A percentile compares a stretch with the other conserved stretches of the same genome.
Conservation (phyloP, 164 flowering plant species). For the grape (Vitis vinifera) region ASM3070453v1 NC_081819.1:22993501-22994000, state of each 20-base stretch:
- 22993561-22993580: too few relatives aligned
- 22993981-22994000: neutral
- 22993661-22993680: too few relatives aligned
- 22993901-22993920: constrained; percentile 33
- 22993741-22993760: constrained; percentile 39
- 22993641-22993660: too few relatives aligned
- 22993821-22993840: constrained; percentile 53
- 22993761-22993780: constrained; percentile 35
- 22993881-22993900: constrained; percentile 38
- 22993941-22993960: neutral
- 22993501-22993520: neutral
- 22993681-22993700: too few relatives aligned
- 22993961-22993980: neutral
- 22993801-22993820: constrained; percentile 29
- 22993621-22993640: too few relatives aligned
- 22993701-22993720: too few relatives aligned
- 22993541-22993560: too few relatives aligned
- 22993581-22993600: too few relatives aligned
- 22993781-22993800: constrained; percentile 39
- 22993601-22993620: too few relatives aligned
- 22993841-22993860: constrained; percentile 50
- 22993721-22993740: too few relatives aligned
- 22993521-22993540: too few relatives aligned
- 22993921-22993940: constrained; percentile 46
- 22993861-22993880: constrained; percentile 37